phyloP scores from a whole-genome alignment of 768 basidiomycete genomes.

The Pleurotus tuber-regium region DNA sequence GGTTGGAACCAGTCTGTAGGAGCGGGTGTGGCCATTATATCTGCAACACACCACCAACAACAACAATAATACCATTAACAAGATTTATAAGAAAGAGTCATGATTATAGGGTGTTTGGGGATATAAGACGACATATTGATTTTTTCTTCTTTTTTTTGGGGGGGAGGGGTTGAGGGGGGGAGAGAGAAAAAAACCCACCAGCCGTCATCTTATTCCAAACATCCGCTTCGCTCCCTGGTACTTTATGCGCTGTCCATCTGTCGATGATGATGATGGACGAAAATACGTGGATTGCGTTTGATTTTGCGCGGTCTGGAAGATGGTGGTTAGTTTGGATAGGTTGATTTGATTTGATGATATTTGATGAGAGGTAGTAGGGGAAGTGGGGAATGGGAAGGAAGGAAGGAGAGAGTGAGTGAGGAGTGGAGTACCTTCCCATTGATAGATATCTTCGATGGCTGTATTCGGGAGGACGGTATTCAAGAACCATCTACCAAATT shows the following conservation, averaged over 20 bases:
- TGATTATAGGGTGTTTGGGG: too few species aligned
- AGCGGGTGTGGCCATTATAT: neutral
- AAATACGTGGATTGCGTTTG: slow-evolving; percentile 2
- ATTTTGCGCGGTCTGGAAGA: slow-evolving; percentile 2
- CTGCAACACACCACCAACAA: neutral
- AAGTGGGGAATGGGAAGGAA: too few species aligned
- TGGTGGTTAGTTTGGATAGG: neutral
- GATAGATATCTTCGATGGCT: slow-evolving; percentile 1
- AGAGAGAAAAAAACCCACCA: neutral
- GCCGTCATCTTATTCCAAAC: slow-evolving; percentile 10
- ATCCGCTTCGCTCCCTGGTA: neutral
- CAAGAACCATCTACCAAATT: slow-evolving; percentile 6
- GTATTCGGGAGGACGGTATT: slow-evolving; percentile 5
- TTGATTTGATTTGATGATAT: too few species aligned
- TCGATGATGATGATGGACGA: slow-evolving; percentile 4
- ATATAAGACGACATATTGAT: too few species aligned
- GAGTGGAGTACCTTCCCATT: slow-evolving; percentile 8
- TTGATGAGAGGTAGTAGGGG: too few species aligned
- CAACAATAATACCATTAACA: neutral
- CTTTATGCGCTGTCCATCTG: slow-evolving; percentile 4
- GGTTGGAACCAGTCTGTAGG: slow-evolving; percentile 9
- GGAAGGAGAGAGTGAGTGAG: neutral
- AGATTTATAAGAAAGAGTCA: too few species aligned
- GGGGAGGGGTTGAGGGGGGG: too few species aligned
- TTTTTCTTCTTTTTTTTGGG: too few species aligned